A percentile compares a stretch with the other conserved stretches of the same genome.
Evolutionary conservation across 208 protist genomes (phyloP).

Genomic region (Trichomonas tenax): DNA sequence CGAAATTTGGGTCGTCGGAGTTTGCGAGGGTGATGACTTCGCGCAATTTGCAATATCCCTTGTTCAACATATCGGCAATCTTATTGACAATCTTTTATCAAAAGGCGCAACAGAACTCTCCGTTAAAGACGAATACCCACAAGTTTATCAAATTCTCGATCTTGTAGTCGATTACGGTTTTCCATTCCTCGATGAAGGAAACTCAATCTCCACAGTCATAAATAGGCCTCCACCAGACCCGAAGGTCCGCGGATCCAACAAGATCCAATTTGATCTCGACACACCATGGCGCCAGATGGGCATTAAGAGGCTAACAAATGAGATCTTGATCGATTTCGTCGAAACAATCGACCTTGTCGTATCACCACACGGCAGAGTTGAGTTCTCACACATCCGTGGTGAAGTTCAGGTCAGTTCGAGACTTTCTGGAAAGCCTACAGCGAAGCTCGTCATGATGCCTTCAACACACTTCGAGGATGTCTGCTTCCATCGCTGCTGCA

Average conservation of each 20-base stretch:
- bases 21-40: slow-evolving; percentile 3
- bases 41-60: background rate
- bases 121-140: background rate
- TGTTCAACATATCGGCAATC: background rate
- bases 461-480: background rate
- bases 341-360: background rate
- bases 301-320: background rate
- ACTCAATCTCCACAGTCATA: background rate
- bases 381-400: background rate
- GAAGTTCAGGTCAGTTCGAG: background rate
- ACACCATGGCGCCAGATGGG: background rate
- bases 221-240: background rate
- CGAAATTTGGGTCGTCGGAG: background rate
- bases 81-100: background rate
- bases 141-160: slow-evolving; percentile 18
- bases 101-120: background rate
- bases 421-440: background rate
- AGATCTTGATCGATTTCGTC: background rate
- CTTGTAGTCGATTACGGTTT: background rate
- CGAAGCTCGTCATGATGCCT: background rate
- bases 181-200: background rate
- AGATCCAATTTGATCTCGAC: background rate
- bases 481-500: background rate
- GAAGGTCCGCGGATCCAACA: background rate
- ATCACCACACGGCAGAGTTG: background rate